These are phyloP conservation scores for Colletotrichum spinosum DNA, from an alignment of 2,329 filamentous ascomycete genomes.

Conservation along the genomic window DNA sequence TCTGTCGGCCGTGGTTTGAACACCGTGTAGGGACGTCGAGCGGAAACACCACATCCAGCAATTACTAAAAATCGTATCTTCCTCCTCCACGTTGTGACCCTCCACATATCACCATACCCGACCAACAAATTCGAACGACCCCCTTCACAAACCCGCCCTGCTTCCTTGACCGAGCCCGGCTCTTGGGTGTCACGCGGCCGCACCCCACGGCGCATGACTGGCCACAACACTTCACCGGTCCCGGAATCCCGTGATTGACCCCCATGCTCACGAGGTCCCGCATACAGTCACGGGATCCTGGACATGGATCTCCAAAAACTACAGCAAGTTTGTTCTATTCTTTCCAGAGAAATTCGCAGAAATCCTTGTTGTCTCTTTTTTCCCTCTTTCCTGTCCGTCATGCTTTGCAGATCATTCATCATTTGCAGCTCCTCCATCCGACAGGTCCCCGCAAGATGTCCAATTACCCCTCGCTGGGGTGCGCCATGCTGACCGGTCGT, in stretches of 20 bases:
- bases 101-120: constrained; percentile 5
- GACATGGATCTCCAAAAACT: neutral
- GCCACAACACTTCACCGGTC: constrained; percentile 33
- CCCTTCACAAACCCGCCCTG: neutral
- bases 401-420: constrained; percentile 6
- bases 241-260: constrained; percentile 25
- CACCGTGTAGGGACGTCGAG: neutral
- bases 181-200: constrained; percentile 35
- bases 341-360: no score
- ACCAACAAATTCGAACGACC: neutral
- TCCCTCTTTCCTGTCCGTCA: constrained; percentile 2
- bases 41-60: constrained; percentile 1
- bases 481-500: no score
- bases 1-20: neutral
- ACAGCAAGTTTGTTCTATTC: no score
- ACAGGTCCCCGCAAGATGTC: constrained; percentile 5
- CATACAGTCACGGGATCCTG: constrained; percentile 24
- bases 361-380: neutral
- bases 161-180: constrained; percentile 33
- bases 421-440: constrained; percentile 3
- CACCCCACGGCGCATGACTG: constrained; percentile 34
- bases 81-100: neutral
- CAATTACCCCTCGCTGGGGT: neutral
- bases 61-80: neutral
- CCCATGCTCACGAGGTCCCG: constrained; percentile 23